Conservation (phyloP, 2,329 filamentous ascomycete genomes). For the Aspergillus brasiliensis region DNA sequence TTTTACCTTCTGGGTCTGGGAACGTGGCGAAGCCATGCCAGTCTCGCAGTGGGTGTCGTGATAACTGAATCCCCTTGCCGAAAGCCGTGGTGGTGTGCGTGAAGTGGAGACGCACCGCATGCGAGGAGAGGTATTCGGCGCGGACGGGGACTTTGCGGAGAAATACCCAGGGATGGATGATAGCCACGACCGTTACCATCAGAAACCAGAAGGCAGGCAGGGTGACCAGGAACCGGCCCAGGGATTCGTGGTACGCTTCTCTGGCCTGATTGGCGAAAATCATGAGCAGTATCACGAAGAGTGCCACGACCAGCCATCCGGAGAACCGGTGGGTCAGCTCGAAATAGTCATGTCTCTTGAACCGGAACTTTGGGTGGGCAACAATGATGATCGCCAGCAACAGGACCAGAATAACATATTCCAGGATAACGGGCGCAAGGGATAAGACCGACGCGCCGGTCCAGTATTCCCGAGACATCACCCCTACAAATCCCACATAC, state of each 20-base stretch:
- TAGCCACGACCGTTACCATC: conserved; percentile 61
- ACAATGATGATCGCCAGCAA: conserved; percentile 62
- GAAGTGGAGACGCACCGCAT: conserved; percentile 73
- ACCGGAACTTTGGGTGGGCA: conserved; percentile 66
- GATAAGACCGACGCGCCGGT: conserved; percentile 25
- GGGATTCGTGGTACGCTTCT: conserved; percentile 33
- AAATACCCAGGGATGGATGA: conserved; percentile 72
- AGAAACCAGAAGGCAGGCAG: conserved; percentile 69
- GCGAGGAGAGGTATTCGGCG: conserved; percentile 68
- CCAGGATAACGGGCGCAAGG: conserved; percentile 53
- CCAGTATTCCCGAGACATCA: conserved; percentile 39
- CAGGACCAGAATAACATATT: conserved; percentile 61
- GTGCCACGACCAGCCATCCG: conserved; percentile 67
- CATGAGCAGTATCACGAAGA: conserved; percentile 68
- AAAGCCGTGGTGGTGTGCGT: conserved; percentile 62
- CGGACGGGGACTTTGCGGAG: conserved; percentile 69
- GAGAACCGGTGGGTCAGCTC: conserved; percentile 72
- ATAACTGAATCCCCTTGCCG: conserved; percentile 61
- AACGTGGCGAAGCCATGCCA: conserved; percentile 79
- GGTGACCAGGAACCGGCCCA: conserved; percentile 45
- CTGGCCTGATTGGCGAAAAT: conserved; percentile 54
- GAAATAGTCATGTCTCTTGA: conserved; percentile 67
- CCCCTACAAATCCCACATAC: conserved; percentile 45
- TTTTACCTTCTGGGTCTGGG: conserved; percentile 57
- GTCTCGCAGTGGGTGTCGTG: conserved; percentile 65